Percentiles rank a stretch among this genome's conserved stretches.
Conservation (phyloP, 768 basidiomycete genomes). For the Artomyces pyxidatus region DNA sequence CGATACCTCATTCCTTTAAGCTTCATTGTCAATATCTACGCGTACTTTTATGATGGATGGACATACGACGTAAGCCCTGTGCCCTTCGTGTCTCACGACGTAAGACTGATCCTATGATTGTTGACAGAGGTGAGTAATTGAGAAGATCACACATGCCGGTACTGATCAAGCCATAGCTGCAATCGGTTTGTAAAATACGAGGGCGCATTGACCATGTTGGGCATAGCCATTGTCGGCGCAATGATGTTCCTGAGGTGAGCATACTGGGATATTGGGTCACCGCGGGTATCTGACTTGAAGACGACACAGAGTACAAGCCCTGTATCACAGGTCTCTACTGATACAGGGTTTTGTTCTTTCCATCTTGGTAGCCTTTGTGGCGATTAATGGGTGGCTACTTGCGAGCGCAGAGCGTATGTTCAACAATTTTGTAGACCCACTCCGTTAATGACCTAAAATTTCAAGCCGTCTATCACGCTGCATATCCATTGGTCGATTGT, state of each 20-base stretch:
- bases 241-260: constrained; percentile 52
- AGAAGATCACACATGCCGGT: neutral
- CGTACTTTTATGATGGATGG: constrained; percentile 19
- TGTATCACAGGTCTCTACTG: constrained; percentile 21
- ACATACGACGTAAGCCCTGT: constrained; percentile 11
- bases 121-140: constrained; percentile 2
- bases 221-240: constrained; percentile 40
- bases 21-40: constrained; percentile 47
- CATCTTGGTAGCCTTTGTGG: constrained; percentile 37
- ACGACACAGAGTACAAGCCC: constrained; percentile 22
- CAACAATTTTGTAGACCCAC: neutral
- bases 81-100: too few species aligned
- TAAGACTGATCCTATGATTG: neutral
- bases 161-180: constrained; percentile 7
- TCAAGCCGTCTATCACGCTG: neutral
- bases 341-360: constrained; percentile 19
- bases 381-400: constrained; percentile 48
- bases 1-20: constrained; percentile 57
- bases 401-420: constrained; percentile 39
- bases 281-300: neutral
- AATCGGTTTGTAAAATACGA: constrained; percentile 26
- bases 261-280: neutral
- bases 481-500: constrained; percentile 2
- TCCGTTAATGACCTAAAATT: too few species aligned
- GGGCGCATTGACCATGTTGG: constrained; percentile 41